These are phyloP conservation scores for Phytopythium cucurbitacearum DNA, from an alignment of 352 stramenopile genomes.

Conservation along the genomic window DNA sequence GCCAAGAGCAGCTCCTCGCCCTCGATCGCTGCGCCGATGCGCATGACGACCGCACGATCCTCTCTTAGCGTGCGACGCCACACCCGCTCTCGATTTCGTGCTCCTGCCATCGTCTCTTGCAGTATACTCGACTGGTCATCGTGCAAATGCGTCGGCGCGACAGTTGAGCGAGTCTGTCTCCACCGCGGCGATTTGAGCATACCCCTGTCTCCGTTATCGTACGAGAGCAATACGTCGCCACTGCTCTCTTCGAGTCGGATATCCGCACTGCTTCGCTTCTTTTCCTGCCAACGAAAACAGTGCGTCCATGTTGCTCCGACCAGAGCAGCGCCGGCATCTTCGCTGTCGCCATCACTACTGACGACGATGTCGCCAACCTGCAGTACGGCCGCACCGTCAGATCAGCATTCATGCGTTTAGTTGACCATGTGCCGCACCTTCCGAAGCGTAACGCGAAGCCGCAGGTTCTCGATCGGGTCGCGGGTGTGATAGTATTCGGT, in stretches of 20 bases:
- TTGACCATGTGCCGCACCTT: slow-evolving; percentile 29
- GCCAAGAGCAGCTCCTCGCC: slow-evolving; percentile 35
- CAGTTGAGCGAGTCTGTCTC: too few relatives aligned
- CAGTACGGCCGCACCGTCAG: background rate
- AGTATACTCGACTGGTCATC: background rate
- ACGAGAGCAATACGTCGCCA: slow-evolving; percentile 25
- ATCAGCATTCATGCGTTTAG: too few relatives aligned
- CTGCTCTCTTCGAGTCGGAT: too few relatives aligned
- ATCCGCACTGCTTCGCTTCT: slow-evolving; percentile 8
- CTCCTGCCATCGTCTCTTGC: too few relatives aligned
- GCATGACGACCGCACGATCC: slow-evolving; percentile 38
- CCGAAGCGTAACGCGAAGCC: slow-evolving; percentile 44
- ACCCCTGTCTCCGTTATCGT: slow-evolving; percentile 40
- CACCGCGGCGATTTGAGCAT: background rate
- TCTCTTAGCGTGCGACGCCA: slow-evolving; percentile 47
- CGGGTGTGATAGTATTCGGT: slow-evolving; percentile 60
- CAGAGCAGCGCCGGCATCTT: slow-evolving; percentile 6
- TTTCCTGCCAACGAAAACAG: slow-evolving; percentile 57
- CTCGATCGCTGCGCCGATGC: slow-evolving; percentile 44
- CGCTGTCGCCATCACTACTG: slow-evolving; percentile 1
- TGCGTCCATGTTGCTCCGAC: slow-evolving; percentile 38
- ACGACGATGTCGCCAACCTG: background rate
- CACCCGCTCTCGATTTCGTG: slow-evolving; percentile 9
- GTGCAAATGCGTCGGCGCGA: background rate
- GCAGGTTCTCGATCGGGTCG: slow-evolving; percentile 70